Evolutionary conservation across 192 early-diverging fungal species (phyloP).

Genomic region (Linnemannia exigua): DNA sequence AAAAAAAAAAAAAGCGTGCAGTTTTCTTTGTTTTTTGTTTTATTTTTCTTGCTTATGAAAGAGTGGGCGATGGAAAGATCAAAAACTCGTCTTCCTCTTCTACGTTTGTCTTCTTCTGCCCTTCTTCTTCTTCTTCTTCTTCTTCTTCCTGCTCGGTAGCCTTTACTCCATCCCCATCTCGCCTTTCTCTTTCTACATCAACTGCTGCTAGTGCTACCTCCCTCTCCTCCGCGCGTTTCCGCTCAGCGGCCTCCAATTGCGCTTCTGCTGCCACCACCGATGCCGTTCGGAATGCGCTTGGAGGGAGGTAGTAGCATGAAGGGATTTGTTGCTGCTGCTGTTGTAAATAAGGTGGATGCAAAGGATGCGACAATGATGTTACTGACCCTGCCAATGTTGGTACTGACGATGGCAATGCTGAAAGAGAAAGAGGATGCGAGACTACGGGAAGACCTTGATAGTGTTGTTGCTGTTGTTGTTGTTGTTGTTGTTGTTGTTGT

Average conservation of each 20-base stretch:
- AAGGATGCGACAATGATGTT: background rate
- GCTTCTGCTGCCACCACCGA: constrained; percentile 25
- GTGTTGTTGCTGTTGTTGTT: background rate
- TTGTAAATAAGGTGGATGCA: background rate
- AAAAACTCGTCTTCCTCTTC: constrained; percentile 22
- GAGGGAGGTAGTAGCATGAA: constrained; percentile 33
- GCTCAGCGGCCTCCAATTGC: background rate
- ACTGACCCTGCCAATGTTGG: background rate
- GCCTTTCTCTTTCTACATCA: background rate
- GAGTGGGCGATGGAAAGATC: constrained; percentile 15
- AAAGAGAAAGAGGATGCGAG: background rate
- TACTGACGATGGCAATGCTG: background rate
- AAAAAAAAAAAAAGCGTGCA: no score
- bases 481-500: background rate
- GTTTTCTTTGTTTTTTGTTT: background rate
- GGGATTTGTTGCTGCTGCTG: constrained; percentile 8
- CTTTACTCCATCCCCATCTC: background rate
- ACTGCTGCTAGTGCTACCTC: background rate
- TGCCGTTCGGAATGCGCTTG: constrained; percentile 33
- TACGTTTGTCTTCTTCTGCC: constrained; percentile 3
- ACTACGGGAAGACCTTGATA: background rate
- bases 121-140: background rate
- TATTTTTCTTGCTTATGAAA: background rate
- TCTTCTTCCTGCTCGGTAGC: background rate
- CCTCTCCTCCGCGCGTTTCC: background rate